Percentiles rank a stretch among this genome's conserved stretches.
Evolutionary conservation across 2,329 filamentous ascomycete genomes (phyloP).

Genomic region (Hymenoscyphus linearis): DNA sequence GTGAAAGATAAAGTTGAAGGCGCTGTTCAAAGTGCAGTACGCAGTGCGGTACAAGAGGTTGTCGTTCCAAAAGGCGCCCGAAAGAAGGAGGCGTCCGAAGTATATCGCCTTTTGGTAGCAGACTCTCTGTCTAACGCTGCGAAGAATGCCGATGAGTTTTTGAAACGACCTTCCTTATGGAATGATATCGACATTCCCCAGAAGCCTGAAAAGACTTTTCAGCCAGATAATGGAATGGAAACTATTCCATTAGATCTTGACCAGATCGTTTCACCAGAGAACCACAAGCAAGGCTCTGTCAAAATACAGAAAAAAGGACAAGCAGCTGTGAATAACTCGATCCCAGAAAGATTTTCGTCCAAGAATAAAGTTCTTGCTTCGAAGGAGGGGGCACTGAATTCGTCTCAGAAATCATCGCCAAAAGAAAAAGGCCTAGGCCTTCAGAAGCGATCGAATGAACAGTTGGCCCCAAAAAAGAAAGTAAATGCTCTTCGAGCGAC

Average conservation of each 20-base stretch:
- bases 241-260: slow-evolving; percentile 13
- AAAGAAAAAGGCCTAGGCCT: not conserved
- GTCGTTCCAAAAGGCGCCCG: slow-evolving; percentile 18
- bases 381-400: slow-evolving; percentile 9
- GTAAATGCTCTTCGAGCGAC: slow-evolving; percentile 13
- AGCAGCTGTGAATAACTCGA: slow-evolving; percentile 9
- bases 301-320: slow-evolving; percentile 8
- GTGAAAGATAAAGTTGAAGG: slow-evolving; percentile 26
- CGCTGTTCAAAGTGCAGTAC: slow-evolving; percentile 27
- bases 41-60: slow-evolving; percentile 23
- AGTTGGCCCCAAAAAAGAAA: slow-evolving; percentile 2
- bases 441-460: slow-evolving; percentile 9
- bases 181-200: slow-evolving; percentile 5
- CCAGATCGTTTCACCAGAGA: slow-evolving; percentile 7
- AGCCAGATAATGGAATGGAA: slow-evolving; percentile 10
- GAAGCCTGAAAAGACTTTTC: slow-evolving; percentile 2
- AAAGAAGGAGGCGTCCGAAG: slow-evolving; percentile 19
- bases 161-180: slow-evolving; percentile 20
- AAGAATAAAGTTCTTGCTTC: slow-evolving; percentile 16
- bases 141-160: slow-evolving; percentile 24
- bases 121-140: slow-evolving; percentile 23
- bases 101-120: slow-evolving; percentile 23
- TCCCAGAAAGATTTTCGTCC: slow-evolving; percentile 22
- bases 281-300: slow-evolving; percentile 6
- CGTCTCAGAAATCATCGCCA: not conserved